Percentiles rank a stretch among this genome's conserved stretches.
Conservation (phyloP, 306 rosid genomes). For the Acacia melanoxylon region DNA sequence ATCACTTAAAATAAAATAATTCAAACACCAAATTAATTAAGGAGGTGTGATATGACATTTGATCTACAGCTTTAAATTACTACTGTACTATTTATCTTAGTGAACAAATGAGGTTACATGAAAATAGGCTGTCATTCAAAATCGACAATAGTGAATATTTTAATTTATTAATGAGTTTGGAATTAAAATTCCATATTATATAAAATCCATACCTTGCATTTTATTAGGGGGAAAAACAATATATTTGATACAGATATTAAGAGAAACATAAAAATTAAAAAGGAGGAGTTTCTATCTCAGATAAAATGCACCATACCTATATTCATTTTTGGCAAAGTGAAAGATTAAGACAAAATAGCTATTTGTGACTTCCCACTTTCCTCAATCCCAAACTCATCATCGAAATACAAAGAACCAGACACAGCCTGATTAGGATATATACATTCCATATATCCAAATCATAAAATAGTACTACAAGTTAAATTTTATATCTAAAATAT, state of each 20-base stretch:
- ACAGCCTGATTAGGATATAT: not conserved
- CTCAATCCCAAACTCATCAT: not conserved
- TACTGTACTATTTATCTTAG: no score
- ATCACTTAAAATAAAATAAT: no score
- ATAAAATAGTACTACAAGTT: not conserved
- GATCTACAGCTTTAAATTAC: no score
- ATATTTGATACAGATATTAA: not conserved
- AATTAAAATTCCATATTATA: not conserved
- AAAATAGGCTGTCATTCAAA: no score
- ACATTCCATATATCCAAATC: not conserved
- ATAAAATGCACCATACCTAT: not conserved
- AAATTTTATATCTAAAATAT: not conserved
- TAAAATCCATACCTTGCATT: not conserved
- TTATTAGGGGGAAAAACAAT: not conserved
- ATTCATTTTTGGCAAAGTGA: not conserved
- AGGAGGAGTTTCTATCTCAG: slow-evolving; percentile 13
- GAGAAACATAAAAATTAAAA: not conserved
- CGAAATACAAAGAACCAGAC: not conserved
- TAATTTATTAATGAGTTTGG: no score
- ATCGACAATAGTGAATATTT: no score
- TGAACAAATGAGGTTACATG: no score
- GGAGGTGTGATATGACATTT: no score
- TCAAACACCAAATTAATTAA: no score
- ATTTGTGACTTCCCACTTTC: not conserved
- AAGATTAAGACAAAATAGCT: slow-evolving; percentile 9